Base-by-base conservation (phyloP, 1,139 yeast species). In the Sugiyamaella pinicola region DNA sequence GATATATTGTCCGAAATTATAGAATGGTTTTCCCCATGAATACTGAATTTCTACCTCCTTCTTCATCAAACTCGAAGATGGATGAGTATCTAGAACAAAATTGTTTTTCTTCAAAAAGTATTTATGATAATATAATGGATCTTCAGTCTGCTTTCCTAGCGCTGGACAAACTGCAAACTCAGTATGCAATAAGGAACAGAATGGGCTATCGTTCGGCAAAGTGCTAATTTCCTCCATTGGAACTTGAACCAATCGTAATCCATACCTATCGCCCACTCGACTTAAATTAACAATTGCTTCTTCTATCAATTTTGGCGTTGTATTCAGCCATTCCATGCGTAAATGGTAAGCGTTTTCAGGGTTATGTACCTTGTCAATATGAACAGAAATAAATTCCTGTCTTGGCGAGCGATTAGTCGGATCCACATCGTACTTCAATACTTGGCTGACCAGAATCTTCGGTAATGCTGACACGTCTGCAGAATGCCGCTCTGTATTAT, bases 301-400 rank as follows among this genome's bases (percentile, higher is more conserved):
- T 61, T 95, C 99, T 54, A 95, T 84, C 47, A 93, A 78, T 64
- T 85, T 87, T 0, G 96, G 87, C 0, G 98, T 89, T 0, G 96
- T 84, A 56, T 87, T 88, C 35, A 93, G 73, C 99, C 99, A 95
- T 68, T 93, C 97, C 26, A 93, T 71, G 51, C 96, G 76, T 34
- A 95, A 78, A 64, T 91, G 99, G 72, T 84, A 95, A 64, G 98
- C 91, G 64, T 91, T 96, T 58, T 89, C 95, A 0, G 98, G 97
- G 65, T 91, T 93, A 66, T 90, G 98, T 2, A 90, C 93, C 52
- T 84, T 78, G 67, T 95, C 99, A 64, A 88, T 87, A 69, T 93
- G 98, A 2, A 93, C 90, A 2, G 84, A 83, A 37, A 91, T 74
- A 10, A 83, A 70, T 63, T 95, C 99, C 0, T 87, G 86, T 54